Conservation (phyloP, 345 rosid species). For the Hibiscus trionum region DNA sequence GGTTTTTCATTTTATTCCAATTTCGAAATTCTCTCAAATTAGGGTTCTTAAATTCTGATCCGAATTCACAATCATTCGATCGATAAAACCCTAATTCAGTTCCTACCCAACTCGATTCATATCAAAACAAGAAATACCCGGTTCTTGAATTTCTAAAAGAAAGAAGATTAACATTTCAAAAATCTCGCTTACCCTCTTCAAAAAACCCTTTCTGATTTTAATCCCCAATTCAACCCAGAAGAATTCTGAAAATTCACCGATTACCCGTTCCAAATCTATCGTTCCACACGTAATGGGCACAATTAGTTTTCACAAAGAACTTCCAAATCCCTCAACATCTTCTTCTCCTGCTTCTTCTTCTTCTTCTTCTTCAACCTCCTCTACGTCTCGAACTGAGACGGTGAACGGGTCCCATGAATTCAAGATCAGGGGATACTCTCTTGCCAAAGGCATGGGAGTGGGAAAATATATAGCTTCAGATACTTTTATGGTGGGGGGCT, state of each 20-base stretch:
- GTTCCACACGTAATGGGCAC: constrained; percentile 45
- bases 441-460: constrained; percentile 64
- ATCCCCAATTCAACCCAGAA: background rate
- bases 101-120: constrained; percentile 2
- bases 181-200: background rate
- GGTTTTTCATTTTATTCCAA: background rate
- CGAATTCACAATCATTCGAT: background rate
- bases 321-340: constrained; percentile 31
- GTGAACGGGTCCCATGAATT: constrained; percentile 65
- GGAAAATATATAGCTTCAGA: constrained; percentile 66
- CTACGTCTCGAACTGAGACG: constrained; percentile 56
- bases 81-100: constrained; percentile 1
- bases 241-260: background rate
- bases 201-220: background rate
- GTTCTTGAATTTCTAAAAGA: background rate
- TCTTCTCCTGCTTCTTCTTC: constrained; percentile 15
- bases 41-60: background rate
- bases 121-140: background rate
- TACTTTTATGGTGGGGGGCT: constrained; percentile 57
- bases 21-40: background rate
- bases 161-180: background rate
- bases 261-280: background rate
- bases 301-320: constrained; percentile 37
- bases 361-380: constrained; percentile 29
- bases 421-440: constrained; percentile 56